Evolutionary conservation across 768 basidiomycete genomes (phyloP).

Genomic region (Macrolepiota fuliginosa): DNA sequence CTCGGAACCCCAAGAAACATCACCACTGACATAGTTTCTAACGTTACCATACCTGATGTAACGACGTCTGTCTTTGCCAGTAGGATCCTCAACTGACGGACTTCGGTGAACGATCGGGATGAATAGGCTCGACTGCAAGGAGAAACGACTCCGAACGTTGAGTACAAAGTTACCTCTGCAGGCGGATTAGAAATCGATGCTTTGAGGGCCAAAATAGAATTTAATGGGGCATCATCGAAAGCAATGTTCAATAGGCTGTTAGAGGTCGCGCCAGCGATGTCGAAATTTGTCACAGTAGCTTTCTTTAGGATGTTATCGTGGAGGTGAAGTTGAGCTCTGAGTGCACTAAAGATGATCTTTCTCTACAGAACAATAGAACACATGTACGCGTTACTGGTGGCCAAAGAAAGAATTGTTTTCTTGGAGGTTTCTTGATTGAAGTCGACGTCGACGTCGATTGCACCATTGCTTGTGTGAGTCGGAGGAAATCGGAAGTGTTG

Average conservation of each 20-base stretch:
- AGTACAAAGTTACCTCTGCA: neutral
- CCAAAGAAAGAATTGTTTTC: too few relatives aligned
- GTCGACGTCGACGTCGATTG: neutral
- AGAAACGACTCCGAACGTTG: conserved; percentile 8
- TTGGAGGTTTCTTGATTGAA: conserved; percentile 7
- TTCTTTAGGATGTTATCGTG: neutral
- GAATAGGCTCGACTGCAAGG: neutral
- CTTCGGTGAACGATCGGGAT: neutral
- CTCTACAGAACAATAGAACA: too few relatives aligned
- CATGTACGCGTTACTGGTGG: conserved; percentile 1
- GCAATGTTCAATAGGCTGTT: too few relatives aligned
- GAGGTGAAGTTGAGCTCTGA: neutral
- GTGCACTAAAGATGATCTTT: neutral
- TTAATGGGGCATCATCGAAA: conserved; percentile 6
- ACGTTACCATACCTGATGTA: neutral
- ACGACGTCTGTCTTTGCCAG: conserved; percentile 1
- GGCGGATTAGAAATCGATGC: neutral
- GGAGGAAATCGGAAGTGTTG: neutral
- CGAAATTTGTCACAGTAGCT: neutral
- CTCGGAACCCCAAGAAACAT: conserved; percentile 1
- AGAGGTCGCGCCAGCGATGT: too few relatives aligned
- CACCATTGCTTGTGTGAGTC: neutral
- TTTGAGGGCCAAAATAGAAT: neutral
- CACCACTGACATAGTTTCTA: too few relatives aligned
- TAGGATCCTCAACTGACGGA: conserved; percentile 4